A percentile compares a stretch with the other conserved stretches of the same genome.
These are phyloP conservation scores for Penicillium manginii DNA, from an alignment of 495 filamentous ascomycete genomes.

Conservation along the genomic window DNA sequence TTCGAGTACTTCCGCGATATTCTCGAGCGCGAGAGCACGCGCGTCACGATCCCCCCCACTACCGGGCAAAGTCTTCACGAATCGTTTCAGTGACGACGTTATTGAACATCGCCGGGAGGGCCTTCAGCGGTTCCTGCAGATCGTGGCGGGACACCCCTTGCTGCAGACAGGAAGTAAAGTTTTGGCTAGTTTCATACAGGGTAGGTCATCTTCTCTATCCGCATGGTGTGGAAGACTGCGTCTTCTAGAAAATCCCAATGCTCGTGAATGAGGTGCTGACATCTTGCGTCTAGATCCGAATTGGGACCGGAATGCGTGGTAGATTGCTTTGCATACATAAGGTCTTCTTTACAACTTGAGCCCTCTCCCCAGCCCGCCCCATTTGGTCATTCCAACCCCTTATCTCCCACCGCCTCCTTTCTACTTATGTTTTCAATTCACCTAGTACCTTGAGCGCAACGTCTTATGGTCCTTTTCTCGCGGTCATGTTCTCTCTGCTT, in stretches of 20 bases:
- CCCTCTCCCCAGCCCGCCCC: background rate
- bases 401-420: slow-evolving; percentile 3
- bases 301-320: slow-evolving; percentile 46
- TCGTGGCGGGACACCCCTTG: slow-evolving; percentile 94
- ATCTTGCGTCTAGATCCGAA: slow-evolving; percentile 33
- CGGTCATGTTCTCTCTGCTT: slow-evolving; percentile 7
- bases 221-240: background rate
- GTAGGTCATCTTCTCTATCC: slow-evolving; percentile 53
- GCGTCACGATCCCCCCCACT: slow-evolving; percentile 93
- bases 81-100: slow-evolving; percentile 96
- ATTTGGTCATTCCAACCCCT: background rate
- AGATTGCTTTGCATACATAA: slow-evolving; percentile 19
- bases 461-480: slow-evolving; percentile 7
- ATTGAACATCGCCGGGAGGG: slow-evolving; percentile 94
- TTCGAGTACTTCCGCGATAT: slow-evolving; percentile 99
- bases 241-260: background rate
- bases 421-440: slow-evolving; percentile 14
- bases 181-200: slow-evolving; percentile 92
- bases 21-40: slow-evolving; percentile 88
- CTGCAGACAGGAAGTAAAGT: slow-evolving; percentile 98
- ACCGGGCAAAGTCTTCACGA: slow-evolving; percentile 97
- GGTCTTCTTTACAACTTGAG: background rate
- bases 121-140: slow-evolving; percentile 93
- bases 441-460: slow-evolving; percentile 25
- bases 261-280: slow-evolving; percentile 1